These are phyloP conservation scores for Colletotrichum australisinense DNA, from an alignment of 2,329 filamentous ascomycete species.

Conservation along the genomic window DNA sequence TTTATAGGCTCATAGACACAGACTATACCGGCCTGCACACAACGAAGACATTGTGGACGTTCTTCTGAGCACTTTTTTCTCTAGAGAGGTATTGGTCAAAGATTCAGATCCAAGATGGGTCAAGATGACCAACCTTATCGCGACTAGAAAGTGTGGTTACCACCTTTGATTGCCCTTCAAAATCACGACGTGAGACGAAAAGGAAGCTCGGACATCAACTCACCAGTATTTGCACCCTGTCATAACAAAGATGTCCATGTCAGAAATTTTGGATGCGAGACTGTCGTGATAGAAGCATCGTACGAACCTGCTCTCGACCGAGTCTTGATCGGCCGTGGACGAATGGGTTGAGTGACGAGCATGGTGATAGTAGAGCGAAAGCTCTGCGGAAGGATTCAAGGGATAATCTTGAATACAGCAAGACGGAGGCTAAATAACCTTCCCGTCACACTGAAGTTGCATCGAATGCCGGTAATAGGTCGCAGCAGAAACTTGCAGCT, in stretches of 20 bases:
- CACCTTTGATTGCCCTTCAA: background rate
- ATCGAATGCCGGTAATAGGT: background rate
- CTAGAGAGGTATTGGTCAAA: constrained; percentile 7
- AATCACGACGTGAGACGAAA: background rate
- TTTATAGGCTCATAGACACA: constrained; percentile 37
- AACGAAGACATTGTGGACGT: constrained; percentile 33
- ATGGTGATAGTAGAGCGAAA: constrained; percentile 5
- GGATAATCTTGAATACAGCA: background rate
- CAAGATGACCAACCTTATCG: constrained; percentile 31
- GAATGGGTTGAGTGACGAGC: constrained; percentile 34
- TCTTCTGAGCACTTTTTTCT: constrained; percentile 37
- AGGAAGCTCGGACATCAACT: background rate
- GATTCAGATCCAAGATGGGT: background rate
- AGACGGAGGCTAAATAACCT: constrained; percentile 4
- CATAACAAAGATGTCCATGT: background rate
- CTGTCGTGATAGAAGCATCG: background rate
- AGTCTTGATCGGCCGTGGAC: constrained; percentile 35
- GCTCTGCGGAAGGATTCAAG: background rate
- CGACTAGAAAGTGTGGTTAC: constrained; percentile 29
- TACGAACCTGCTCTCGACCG: constrained; percentile 37
- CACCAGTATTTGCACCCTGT: constrained; percentile 36
- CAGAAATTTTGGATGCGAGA: constrained; percentile 4
- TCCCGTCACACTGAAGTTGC: background rate
- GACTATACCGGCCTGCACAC: constrained; percentile 31
- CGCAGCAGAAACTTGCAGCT: background rate